phyloP scores from a whole-genome alignment of 139 green algal species.

The Deuterostichococcus epilithicus region DNA sequence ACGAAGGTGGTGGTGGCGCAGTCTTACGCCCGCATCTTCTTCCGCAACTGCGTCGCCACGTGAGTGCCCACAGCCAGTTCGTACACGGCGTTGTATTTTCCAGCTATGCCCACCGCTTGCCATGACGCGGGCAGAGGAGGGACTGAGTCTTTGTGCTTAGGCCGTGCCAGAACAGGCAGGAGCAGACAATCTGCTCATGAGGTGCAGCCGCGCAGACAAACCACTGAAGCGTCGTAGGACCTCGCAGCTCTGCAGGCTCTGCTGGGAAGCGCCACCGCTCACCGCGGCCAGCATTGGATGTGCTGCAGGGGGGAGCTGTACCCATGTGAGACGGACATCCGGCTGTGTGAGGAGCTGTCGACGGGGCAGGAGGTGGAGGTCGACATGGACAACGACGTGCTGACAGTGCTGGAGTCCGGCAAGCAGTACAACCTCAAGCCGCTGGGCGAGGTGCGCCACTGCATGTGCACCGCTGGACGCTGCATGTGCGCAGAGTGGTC shows the following conservation, averaged over 20 bases:
- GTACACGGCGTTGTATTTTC: no score
- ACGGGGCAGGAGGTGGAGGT: constrained; percentile 84
- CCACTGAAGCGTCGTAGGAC: no score
- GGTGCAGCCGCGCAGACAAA: no score
- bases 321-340: constrained; percentile 72
- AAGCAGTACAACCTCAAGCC: constrained; percentile 75
- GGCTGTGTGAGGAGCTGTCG: constrained; percentile 77
- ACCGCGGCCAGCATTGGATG: no score
- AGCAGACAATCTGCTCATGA: no score
- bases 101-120: no score
- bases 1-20: constrained; percentile 76
- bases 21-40: constrained; percentile 95
- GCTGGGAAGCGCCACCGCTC: neutral
- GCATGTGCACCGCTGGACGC: neutral
- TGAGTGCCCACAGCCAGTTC: constrained; percentile 43
- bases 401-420: constrained; percentile 75
- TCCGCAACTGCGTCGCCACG: constrained; percentile 94
- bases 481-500: neutral
- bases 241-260: neutral
- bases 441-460: constrained; percentile 71
- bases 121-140: no score
- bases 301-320: constrained; percentile 83
- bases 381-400: constrained; percentile 81
- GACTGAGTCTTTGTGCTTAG: no score
- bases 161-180: no score